Evolutionary conservation across 331 rosid genomes (phyloP).

Genomic region (Malus hybrid): DNA sequence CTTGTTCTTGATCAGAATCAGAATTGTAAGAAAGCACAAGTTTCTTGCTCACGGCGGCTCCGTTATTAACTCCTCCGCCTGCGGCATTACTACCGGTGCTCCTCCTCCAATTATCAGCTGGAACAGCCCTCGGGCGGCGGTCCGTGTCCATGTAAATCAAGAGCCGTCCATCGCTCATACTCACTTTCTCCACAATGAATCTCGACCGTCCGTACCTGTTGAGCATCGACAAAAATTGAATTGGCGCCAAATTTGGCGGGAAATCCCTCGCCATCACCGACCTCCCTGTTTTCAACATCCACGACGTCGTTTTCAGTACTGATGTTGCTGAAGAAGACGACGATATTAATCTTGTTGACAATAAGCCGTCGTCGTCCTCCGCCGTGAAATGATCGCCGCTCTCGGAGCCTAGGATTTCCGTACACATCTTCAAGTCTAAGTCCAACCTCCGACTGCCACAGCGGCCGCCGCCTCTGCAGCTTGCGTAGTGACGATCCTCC

Average conservation of each 20-base stretch:
- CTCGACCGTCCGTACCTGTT: constrained; percentile 5
- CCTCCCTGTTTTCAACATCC: background rate
- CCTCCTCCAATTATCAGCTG: background rate
- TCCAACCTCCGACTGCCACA: background rate
- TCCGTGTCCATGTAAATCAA: background rate
- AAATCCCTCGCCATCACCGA: background rate
- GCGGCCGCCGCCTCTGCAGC: too few relatives aligned
- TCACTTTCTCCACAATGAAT: background rate
- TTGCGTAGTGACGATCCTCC: too few relatives aligned
- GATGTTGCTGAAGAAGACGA: background rate
- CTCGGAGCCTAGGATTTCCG: constrained; percentile 2
- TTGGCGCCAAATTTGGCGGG: background rate
- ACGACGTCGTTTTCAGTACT: background rate
- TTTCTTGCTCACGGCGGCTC: background rate
- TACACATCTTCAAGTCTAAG: background rate
- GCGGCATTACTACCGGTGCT: background rate
- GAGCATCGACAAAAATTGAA: background rate
- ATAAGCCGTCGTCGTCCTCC: background rate
- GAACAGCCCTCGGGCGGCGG: background rate
- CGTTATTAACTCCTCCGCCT: too few relatives aligned
- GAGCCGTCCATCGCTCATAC: background rate
- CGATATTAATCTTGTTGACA: background rate
- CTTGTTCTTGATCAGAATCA: background rate
- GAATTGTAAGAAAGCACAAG: background rate
- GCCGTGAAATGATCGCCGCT: constrained; percentile 1